Percentiles rank a stretch among this genome's conserved stretches.
Evolutionary conservation across 306 rosid species (phyloP).

Genomic region (Prunus campanulata): DNA sequence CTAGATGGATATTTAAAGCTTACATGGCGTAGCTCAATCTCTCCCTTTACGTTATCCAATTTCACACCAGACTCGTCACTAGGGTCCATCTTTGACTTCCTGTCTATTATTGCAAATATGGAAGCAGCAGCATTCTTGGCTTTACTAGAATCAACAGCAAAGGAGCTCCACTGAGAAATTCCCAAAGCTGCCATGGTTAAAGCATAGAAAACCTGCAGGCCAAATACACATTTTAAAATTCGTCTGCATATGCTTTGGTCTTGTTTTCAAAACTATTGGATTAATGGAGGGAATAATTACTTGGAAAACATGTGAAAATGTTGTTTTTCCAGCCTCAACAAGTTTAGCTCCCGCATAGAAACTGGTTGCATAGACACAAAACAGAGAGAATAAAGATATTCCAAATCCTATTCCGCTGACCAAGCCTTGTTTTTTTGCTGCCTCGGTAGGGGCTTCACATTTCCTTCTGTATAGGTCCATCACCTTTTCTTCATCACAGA

Average conservation of each 20-base stretch:
- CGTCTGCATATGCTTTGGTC: neutral
- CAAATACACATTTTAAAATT: neutral
- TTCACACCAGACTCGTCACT: conserved; percentile 55
- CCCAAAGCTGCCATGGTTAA: conserved; percentile 76
- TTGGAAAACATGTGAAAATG: conserved; percentile 59
- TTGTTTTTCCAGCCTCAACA: conserved; percentile 42
- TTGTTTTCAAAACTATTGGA: neutral
- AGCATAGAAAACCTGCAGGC: conserved; percentile 74
- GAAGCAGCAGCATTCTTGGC: conserved; percentile 67
- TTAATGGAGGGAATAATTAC: conserved; percentile 28
- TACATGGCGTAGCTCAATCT: conserved; percentile 56
- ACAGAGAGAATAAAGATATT: conserved; percentile 60
- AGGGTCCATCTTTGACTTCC: conserved; percentile 56
- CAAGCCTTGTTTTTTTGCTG: conserved; percentile 67
- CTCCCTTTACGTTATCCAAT: conserved; percentile 40
- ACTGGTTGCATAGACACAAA: conserved; percentile 61
- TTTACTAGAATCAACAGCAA: conserved; percentile 53
- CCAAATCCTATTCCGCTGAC: conserved; percentile 88
- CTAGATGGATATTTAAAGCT: conserved; percentile 79
- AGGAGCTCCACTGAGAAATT: conserved; percentile 56
- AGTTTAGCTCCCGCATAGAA: conserved; percentile 85
- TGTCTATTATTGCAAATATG: conserved; percentile 55
- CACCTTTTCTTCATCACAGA: conserved; percentile 86
- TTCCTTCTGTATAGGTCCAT: conserved; percentile 70
- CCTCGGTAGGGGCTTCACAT: conserved; percentile 73